Conservation (phyloP, 306 rosid species). For the Datisca glomerata region DNA sequence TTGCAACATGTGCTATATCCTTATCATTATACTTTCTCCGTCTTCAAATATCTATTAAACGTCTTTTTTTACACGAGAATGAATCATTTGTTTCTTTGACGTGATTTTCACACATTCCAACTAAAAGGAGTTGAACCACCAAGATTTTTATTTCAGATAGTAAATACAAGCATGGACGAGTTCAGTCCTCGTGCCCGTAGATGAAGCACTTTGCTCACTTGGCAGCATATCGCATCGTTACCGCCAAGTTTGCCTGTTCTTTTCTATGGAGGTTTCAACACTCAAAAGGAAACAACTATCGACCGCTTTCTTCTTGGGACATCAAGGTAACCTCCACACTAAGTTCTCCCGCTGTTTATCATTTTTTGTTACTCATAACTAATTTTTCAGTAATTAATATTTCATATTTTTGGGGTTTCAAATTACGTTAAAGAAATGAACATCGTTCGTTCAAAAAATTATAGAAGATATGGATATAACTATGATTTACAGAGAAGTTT, state of each 20-base stretch:
- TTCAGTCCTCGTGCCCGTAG: too few relatives aligned
- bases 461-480: too few relatives aligned
- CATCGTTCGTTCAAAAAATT: too few relatives aligned
- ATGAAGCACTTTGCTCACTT: conserved; percentile 94
- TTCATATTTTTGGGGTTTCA: too few relatives aligned
- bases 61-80: conserved; percentile 11
- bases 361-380: too few relatives aligned
- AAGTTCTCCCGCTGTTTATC: conserved; percentile 4
- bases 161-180: too few relatives aligned
- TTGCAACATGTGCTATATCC: conserved; percentile 99
- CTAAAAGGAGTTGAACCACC: conserved; percentile 95
- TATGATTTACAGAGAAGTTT: too few relatives aligned
- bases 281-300: conserved; percentile 86
- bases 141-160: conserved; percentile 78
- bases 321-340: conserved; percentile 3
- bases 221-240: conserved; percentile 98
- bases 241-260: conserved; percentile 92
- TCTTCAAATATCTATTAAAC: conserved; percentile 8
- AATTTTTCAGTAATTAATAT: background rate
- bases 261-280: too few relatives aligned
- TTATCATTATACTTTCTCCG: conserved; percentile 16
- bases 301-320: conserved; percentile 96
- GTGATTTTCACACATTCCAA: conserved; percentile 99
- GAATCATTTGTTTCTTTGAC: too few relatives aligned
- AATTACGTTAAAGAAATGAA: too few relatives aligned